Evolutionary conservation across 768 basidiomycete species (phyloP).

Genomic region (Tylopilus cervinicoccineus): DNA sequence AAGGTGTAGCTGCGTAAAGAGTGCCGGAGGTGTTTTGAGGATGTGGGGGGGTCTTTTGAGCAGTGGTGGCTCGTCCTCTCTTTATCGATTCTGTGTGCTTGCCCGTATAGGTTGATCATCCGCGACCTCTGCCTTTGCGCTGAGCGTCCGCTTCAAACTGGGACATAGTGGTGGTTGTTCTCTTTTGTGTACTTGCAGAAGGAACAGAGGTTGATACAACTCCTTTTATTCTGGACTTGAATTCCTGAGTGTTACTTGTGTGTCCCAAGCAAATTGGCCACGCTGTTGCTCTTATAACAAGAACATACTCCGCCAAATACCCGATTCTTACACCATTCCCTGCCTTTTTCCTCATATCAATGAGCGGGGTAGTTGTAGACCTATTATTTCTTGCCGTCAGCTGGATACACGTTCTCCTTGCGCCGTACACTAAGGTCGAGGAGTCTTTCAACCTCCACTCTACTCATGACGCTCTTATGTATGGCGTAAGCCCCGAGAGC

Average conservation of each 20-base stretch:
- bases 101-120: constrained; percentile 34
- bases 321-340: not conserved
- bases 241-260: too few species aligned
- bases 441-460: constrained; percentile 96
- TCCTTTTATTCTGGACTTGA: constrained; percentile 37
- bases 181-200: constrained; percentile 46
- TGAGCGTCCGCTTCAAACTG: constrained; percentile 34
- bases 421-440: constrained; percentile 95
- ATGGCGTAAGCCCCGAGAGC: constrained; percentile 48
- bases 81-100: constrained; percentile 34
- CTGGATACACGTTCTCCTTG: constrained; percentile 68
- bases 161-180: constrained; percentile 52
- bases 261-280: too few species aligned
- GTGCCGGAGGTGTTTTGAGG: constrained; percentile 2
- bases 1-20: constrained; percentile 10
- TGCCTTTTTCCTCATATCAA: not conserved
- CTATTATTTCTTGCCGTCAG: constrained; percentile 44
- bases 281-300: not conserved
- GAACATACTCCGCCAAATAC: not conserved
- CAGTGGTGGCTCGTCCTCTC: constrained; percentile 49
- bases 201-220: constrained; percentile 59
- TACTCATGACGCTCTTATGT: constrained; percentile 78
- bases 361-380: constrained; percentile 40
- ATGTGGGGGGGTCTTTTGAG: constrained; percentile 32
- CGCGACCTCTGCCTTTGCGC: constrained; percentile 36